Conservation (phyloP, 192 early-diverging fungal genomes). For the Chytriomyces confervae region DNA sequence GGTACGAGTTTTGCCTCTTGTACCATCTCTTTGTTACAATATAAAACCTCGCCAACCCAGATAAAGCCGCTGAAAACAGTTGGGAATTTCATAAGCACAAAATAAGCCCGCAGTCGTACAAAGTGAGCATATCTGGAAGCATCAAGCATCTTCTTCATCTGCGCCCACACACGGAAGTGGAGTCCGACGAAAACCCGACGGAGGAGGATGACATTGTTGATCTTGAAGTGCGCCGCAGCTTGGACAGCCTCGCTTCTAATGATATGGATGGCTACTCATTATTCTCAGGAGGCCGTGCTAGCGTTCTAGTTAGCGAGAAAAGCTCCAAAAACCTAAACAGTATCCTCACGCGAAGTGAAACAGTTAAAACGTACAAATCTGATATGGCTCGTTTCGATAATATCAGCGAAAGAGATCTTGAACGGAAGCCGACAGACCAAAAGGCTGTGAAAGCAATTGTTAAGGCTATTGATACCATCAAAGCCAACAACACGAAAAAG, state of each 20-base stretch:
- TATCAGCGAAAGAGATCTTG: neutral
- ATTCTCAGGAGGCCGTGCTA: neutral
- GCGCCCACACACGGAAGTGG: neutral
- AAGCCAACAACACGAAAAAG: constrained; percentile 31
- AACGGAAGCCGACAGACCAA: neutral
- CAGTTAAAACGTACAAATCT: neutral
- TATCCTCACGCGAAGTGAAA: neutral
- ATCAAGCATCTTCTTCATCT: neutral
- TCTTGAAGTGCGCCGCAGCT: neutral
- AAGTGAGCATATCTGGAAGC: neutral
- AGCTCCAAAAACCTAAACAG: neutral
- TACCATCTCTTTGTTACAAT: too few species aligned
- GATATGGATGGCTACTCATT: neutral
- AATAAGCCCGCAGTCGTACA: too few species aligned
- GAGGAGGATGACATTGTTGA: neutral
- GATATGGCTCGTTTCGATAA: neutral
- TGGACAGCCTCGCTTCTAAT: neutral
- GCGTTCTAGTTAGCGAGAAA: neutral
- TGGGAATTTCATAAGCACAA: too few species aligned
- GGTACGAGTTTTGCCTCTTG: too few species aligned
- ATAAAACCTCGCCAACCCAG: too few species aligned
- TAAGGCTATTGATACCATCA: constrained; percentile 24
- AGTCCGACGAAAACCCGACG: neutral
- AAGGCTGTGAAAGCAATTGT: neutral
- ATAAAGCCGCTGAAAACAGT: too few species aligned